These are phyloP conservation scores for Biscogniauxia sp. DNA, from an alignment of 2,329 filamentous ascomycete genomes.

Conservation along the genomic window DNA sequence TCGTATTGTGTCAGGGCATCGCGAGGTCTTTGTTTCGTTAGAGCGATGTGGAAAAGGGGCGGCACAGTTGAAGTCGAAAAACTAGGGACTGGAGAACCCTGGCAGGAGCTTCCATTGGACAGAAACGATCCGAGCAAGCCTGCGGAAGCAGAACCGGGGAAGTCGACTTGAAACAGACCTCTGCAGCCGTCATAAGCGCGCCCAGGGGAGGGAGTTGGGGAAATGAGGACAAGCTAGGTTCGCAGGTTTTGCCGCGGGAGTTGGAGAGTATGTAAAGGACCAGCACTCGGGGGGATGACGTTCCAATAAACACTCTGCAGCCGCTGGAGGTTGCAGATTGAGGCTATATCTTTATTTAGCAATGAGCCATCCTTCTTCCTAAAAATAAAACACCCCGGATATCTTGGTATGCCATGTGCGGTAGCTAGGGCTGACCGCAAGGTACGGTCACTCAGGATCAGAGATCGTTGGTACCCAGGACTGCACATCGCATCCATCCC, in stretches of 20 bases:
- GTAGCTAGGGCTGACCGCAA: slow-evolving; percentile 19
- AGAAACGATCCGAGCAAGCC: background rate
- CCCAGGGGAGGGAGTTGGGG: slow-evolving; percentile 1
- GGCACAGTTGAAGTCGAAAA: background rate
- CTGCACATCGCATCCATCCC: slow-evolving; percentile 11
- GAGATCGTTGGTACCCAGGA: slow-evolving; percentile 14
- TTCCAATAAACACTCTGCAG: slow-evolving; percentile 35
- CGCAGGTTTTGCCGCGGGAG: background rate
- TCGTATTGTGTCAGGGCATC: background rate
- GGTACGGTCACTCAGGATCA: slow-evolving; percentile 9
- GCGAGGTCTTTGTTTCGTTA: background rate
- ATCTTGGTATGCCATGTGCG: slow-evolving; percentile 17
- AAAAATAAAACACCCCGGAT: slow-evolving; percentile 31
- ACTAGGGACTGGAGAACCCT: background rate
- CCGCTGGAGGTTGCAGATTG: slow-evolving; percentile 34
- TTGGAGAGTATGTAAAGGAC: background rate
- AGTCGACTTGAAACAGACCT: background rate
- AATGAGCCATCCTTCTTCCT: slow-evolving; percentile 28
- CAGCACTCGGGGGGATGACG: slow-evolving; percentile 26
- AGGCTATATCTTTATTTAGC: slow-evolving; percentile 39
- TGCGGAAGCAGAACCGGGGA: background rate
- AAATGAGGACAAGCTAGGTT: background rate
- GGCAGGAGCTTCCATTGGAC: background rate
- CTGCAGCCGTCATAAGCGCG: slow-evolving; percentile 2
- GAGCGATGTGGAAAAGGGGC: background rate